phyloP scores from a whole-genome alignment of 2,329 filamentous ascomycete genomes.

The Elsinoe perseae region DNA sequence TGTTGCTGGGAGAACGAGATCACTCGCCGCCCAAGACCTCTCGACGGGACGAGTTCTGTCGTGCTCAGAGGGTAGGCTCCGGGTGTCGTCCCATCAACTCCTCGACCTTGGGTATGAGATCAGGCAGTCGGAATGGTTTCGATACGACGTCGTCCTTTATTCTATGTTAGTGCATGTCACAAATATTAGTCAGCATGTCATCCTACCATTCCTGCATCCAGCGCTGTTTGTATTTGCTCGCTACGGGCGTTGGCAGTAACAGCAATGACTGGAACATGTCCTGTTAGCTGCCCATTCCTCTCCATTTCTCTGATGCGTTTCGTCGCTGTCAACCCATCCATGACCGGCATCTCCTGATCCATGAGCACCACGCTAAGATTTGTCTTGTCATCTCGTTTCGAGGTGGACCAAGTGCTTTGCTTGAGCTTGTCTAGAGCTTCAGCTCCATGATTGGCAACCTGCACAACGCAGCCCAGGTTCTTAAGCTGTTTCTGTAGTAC shows the following conservation, averaged over 20 bases:
- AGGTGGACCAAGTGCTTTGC: slow-evolving; percentile 43
- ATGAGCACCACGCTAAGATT: slow-evolving; percentile 53
- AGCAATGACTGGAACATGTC: slow-evolving; percentile 70
- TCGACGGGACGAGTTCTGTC: background rate
- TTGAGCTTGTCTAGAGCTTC: slow-evolving; percentile 42
- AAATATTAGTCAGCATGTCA: background rate
- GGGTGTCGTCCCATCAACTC: slow-evolving; percentile 35
- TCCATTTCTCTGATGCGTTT: slow-evolving; percentile 62
- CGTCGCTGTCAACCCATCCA: slow-evolving; percentile 72
- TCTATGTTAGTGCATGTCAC: slow-evolving; percentile 18
- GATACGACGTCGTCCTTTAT: slow-evolving; percentile 43
- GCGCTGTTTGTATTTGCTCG: slow-evolving; percentile 65
- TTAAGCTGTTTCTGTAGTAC: slow-evolving; percentile 45
- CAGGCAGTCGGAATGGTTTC: slow-evolving; percentile 45
- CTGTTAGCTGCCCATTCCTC: slow-evolving; percentile 50
- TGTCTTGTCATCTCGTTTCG: slow-evolving; percentile 25
- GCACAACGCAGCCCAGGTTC: slow-evolving; percentile 40
- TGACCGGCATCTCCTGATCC: slow-evolving; percentile 74
- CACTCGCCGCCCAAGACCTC: no score
- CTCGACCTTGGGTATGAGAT: slow-evolving; percentile 45
- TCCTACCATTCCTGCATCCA: slow-evolving; percentile 59
- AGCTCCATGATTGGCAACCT: slow-evolving; percentile 44
- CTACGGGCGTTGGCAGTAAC: slow-evolving; percentile 73
- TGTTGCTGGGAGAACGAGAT: background rate
- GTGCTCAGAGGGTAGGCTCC: slow-evolving; percentile 1